Conservation (phyloP, 257 asterid genomes). For the Asclepias syriaca region DNA sequence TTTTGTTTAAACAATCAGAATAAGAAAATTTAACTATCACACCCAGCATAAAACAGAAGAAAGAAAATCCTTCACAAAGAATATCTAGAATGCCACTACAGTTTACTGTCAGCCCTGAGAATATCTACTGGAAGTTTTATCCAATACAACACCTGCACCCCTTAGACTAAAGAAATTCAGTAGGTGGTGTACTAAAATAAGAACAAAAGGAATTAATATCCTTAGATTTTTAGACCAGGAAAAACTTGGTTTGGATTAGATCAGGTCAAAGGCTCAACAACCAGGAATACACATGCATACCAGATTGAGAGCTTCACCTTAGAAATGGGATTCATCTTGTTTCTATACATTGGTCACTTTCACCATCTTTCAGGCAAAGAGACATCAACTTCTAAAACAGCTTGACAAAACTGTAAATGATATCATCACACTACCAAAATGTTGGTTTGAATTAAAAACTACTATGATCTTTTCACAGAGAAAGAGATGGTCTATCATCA, state of each 20-base stretch:
- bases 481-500: not conserved
- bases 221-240: not conserved
- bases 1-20: not conserved
- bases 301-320: not conserved
- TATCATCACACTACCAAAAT: not conserved
- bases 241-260: not conserved
- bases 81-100: not conserved
- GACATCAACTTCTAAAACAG: not conserved
- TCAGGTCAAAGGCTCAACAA: not conserved
- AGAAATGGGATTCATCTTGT: not conserved
- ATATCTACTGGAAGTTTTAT: not conserved
- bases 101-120: not conserved
- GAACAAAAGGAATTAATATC: not conserved
- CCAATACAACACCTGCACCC: not conserved
- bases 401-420: not conserved
- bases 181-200: not conserved
- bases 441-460: not conserved
- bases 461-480: not conserved
- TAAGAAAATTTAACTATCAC: not conserved
- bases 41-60: not conserved
- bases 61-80: not conserved
- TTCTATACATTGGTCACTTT: not conserved
- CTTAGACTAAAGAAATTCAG: not conserved
- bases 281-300: not conserved
- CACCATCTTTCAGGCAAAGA: not conserved